Percentiles rank a stretch among this genome's conserved stretches.
Conservation (phyloP, 1,139 yeast genomes). For the Oligophagozyma castellii region DNA sequence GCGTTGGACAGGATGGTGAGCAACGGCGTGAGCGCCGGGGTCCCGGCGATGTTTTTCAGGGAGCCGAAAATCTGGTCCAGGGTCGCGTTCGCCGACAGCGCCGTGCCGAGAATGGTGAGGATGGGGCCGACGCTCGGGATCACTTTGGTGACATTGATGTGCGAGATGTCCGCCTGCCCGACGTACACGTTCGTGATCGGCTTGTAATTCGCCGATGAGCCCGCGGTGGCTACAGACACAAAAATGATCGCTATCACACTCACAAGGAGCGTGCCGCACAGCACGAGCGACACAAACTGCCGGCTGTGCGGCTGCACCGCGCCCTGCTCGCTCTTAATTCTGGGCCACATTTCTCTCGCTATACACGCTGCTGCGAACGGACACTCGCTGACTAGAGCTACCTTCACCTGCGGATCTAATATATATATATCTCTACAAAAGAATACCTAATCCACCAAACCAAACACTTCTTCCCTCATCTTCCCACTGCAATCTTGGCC, state of each 20-base stretch:
- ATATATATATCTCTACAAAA: too few relatives aligned
- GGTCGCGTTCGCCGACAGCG: constrained; percentile 14
- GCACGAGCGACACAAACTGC: neutral
- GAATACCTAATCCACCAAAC: too few relatives aligned
- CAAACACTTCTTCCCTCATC: too few relatives aligned
- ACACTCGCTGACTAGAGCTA: too few relatives aligned
- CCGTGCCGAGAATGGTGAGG: constrained; percentile 16
- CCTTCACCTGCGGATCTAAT: too few relatives aligned
- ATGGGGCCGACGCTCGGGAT: constrained; percentile 19
- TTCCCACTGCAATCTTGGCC: too few relatives aligned
- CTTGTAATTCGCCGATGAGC: constrained; percentile 19
- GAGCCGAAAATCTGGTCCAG: constrained; percentile 13
- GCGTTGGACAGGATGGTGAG: constrained; percentile 15
- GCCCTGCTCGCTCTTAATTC: neutral
- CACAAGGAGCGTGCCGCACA: neutral
- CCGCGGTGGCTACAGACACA: constrained; percentile 19
- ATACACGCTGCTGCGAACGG: neutral
- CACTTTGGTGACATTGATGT: constrained; percentile 23
- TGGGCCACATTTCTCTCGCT: neutral
- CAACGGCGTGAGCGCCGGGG: constrained; percentile 20
- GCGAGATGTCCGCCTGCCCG: constrained; percentile 22
- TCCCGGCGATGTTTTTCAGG: constrained; percentile 14
- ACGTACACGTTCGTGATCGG: constrained; percentile 21
- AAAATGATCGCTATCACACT: neutral
- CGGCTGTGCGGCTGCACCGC: neutral